Base-by-base conservation (phyloP, 1,139 yeast species). In the Geotrichum bryndzae region DNA sequence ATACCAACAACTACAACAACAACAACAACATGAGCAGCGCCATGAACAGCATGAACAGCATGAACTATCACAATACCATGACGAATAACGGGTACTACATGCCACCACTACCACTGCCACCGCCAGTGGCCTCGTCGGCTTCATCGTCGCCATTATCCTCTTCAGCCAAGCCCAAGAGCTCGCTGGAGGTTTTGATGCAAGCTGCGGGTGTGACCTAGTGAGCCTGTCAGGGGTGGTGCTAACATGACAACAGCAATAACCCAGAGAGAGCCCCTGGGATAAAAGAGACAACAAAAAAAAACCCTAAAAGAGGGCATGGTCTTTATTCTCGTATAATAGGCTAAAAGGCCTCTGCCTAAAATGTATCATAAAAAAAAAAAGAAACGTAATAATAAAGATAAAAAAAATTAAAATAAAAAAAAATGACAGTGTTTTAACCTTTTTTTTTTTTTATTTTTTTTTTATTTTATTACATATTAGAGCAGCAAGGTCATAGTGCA, bases 101-200 rank as follows among this genome's bases (percentile, higher is more conserved):
- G 25, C 27, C 55, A 33, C 54, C 45, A 51, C 46, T 46, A 18
- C 51, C 56, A 35, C 53, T 25, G 15, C 56, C 60, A 33, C 60
- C 56, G 57, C 27, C 57, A 8, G 25, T 38, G 18, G 33, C 58
- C 13, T 22, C 48, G 18, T 35, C 46, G 22, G 46, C 58, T 15
- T 13, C 53, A 29, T 29, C 53, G 46, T 31, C 51, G 52, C 13
- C 51, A 41, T 41, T n/a, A 41, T 41, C 46, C 46, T 13, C 46
- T 13, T 41, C 46, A 41, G 18, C 18, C 15, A 15, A 41, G 46
- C 46, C 46, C 60, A 58, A 45, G n/a, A 41, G 46, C 46, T 41
- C 46, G 22, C 46, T 72, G 71, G 74, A 72, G 53, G 73, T 69
- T 10, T 61, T 72, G 53, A 62, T 72, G 50, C 73, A 71, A 61